Evolutionary conservation across 306 rosid species (phyloP).

Genomic region (Medicago ruthenica): DNA sequence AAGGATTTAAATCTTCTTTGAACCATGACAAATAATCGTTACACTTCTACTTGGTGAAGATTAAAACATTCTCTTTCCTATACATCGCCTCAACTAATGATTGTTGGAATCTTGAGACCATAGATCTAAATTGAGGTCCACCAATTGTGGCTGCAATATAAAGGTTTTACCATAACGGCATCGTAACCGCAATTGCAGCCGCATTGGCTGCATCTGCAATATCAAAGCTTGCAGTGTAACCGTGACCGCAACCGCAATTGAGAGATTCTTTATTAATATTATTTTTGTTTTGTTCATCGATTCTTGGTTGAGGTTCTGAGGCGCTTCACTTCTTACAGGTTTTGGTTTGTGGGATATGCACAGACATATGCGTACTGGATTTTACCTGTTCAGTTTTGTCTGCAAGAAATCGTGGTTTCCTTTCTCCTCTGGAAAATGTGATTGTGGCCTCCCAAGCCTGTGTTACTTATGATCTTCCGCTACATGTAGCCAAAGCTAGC

Average conservation of each 20-base stretch:
- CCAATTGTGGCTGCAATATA: too few species aligned
- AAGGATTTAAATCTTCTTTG: too few species aligned
- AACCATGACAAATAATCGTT: too few species aligned
- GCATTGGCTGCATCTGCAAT: too few species aligned
- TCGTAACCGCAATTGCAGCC: too few species aligned
- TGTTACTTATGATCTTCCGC: slow-evolving; percentile 78
- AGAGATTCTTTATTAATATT: background rate
- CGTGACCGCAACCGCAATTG: too few species aligned
- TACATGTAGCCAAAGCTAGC: slow-evolving; percentile 63
- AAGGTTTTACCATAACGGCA: too few species aligned
- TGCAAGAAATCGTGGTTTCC: slow-evolving; percentile 71
- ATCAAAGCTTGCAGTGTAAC: too few species aligned
- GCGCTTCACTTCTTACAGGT: slow-evolving; percentile 53
- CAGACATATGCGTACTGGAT: slow-evolving; percentile 90
- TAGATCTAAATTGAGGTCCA: too few species aligned
- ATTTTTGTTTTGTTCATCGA: background rate
- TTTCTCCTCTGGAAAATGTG: slow-evolving; percentile 83
- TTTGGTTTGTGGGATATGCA: slow-evolving; percentile 86
- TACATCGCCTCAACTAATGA: background rate
- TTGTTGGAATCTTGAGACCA: slow-evolving; percentile 1
- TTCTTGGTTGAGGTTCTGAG: slow-evolving; percentile 26
- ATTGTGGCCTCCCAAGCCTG: slow-evolving; percentile 81
- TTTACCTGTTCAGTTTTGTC: slow-evolving; percentile 74
- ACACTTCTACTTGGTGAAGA: background rate
- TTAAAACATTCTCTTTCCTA: background rate